Evolutionary conservation across 345 rosid genomes (phyloP), one percentile per base, ranked within the genome.

Genomic region (Gossypium australe): DNA sequence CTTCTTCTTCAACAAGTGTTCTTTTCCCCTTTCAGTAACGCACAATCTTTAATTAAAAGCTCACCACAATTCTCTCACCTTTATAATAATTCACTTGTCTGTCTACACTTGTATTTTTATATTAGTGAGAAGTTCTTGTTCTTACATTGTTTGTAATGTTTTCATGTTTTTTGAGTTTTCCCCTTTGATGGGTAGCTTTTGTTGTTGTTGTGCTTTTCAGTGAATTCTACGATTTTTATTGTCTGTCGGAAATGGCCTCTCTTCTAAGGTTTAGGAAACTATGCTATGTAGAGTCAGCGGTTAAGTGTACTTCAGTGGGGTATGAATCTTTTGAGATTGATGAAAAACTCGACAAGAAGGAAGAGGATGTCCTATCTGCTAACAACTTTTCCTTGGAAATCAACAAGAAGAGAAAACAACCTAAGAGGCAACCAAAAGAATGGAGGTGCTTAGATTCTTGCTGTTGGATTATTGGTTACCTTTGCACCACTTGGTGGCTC

Each of bases 401-500:
- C 38, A 55, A 60, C 52, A 22, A 48, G 74, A 55, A 72, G 76
- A 12, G 59, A 57, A 69, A 72, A 10, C 59, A 17, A 29, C 73
- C 75, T 2, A 88, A 59, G 67, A 74, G 77, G 2, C 71, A 83
- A 71, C 18, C 52, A 0, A 75, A 47, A 17, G 56, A 51, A 51
- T 51, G 56, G 56, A 51, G 87, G 70, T 85, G 88, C 25, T 9
- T 89, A 10, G 89, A 89, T 38, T 75, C 75, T 7, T 88, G 96
- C 71, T 92, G 86, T 55, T 87, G 92, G 92, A 43, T 74, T 11
- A 83, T 89, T 63, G 96, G 97, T 7, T 89, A 75, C 75, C 9
- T 87, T 44, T 92, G 90, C 80, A 80, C 86, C 9, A 67, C 82
- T 29, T 90, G 92, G 94, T 87, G 94, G 92, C 79, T 89, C 10